phyloP scores from a whole-genome alignment of 768 basidiomycete species.

The Strobilomyces confusus region DNA sequence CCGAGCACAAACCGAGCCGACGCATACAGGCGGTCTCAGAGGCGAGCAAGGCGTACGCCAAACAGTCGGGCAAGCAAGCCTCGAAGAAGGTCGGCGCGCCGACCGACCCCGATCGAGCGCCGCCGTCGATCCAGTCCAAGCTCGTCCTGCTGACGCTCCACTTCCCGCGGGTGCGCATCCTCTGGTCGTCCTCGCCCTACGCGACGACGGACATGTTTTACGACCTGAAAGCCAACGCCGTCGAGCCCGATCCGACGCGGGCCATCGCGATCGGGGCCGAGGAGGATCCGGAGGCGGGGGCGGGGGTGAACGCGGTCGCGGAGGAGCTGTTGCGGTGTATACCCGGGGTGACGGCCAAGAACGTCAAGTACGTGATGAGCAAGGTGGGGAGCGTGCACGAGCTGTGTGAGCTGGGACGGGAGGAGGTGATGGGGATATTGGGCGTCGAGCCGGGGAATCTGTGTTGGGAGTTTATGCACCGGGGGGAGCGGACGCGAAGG shows the following conservation, averaged over 20 bases:
- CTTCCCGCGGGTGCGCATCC: conserved; percentile 89
- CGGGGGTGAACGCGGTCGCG: conserved; percentile 66
- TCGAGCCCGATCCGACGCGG: conserved; percentile 74
- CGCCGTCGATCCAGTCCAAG: conserved; percentile 79
- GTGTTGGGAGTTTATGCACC: conserved; percentile 81
- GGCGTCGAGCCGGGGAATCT: conserved; percentile 78
- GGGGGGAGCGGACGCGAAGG: conserved; percentile 42
- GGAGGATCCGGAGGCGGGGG: conserved; percentile 62
- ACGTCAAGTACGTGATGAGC: conserved; percentile 79
- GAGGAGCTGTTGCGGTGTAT: conserved; percentile 81
- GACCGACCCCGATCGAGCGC: conserved; percentile 31
- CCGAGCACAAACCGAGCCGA: background rate
- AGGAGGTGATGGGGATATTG: conserved; percentile 66
- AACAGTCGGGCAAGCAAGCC: conserved; percentile 51
- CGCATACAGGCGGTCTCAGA: conserved; percentile 55
- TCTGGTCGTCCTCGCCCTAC: conserved; percentile 97
- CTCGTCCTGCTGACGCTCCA: conserved; percentile 84
- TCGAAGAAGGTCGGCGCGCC: conserved; percentile 41
- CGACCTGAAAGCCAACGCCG: conserved; percentile 77
- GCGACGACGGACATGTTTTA: conserved; percentile 89
- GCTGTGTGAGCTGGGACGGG: conserved; percentile 60
- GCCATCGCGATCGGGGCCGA: conserved; percentile 83
- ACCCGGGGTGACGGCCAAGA: conserved; percentile 83
- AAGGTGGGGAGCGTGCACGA: conserved; percentile 75
- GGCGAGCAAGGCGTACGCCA: conserved; percentile 57